Evolutionary conservation across 129 eudicot genomes (phyloP).

Genomic region (Artemisia argyi): DNA sequence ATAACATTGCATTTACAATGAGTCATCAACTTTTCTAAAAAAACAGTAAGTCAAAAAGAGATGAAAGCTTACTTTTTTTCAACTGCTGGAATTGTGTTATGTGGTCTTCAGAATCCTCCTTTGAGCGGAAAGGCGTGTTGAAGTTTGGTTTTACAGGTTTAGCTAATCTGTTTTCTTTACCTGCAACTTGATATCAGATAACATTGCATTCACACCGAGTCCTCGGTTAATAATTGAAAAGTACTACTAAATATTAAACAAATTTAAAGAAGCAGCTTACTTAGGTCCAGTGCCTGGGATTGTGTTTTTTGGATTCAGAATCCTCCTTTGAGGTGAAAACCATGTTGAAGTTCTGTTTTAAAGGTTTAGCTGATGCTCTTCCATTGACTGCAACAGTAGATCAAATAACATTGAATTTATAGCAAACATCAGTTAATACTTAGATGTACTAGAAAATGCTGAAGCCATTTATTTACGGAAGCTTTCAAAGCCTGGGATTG

Average conservation of each 20-base stretch:
- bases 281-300: not conserved
- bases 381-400: too few relatives aligned
- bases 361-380: too few relatives aligned
- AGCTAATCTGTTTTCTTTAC: too few relatives aligned
- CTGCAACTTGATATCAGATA: too few relatives aligned
- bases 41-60: slow-evolving; percentile 11
- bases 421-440: too few relatives aligned
- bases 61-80: slow-evolving; percentile 1
- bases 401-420: too few relatives aligned
- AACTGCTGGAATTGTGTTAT: not conserved
- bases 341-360: not conserved
- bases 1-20: not conserved
- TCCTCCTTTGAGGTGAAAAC: slow-evolving; percentile 14
- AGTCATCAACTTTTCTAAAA: not conserved
- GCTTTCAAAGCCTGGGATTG: not conserved
- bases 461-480: too few relatives aligned
- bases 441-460: too few relatives aligned
- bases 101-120: not conserved
- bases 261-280: too few relatives aligned
- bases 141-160: not conserved
- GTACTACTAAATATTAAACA: too few relatives aligned
- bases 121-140: slow-evolving; percentile 16
- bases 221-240: too few relatives aligned
- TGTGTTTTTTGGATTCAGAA: not conserved
- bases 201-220: too few relatives aligned